Evolutionary conservation across 257 asterid species (phyloP), one percentile per base, ranked within the genome.

Genomic region (Leptodermis oblonga): DNA sequence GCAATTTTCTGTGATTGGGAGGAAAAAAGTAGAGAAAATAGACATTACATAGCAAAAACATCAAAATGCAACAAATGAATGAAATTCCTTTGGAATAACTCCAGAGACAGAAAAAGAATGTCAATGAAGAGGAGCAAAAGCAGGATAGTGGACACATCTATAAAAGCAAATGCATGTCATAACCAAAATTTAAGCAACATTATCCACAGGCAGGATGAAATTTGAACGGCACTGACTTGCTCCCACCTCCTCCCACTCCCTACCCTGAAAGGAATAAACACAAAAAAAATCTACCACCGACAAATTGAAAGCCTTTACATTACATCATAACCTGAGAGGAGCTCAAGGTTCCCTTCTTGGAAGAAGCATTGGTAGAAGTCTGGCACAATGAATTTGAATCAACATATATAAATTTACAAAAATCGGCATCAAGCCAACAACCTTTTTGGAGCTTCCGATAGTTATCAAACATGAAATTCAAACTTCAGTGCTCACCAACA

Each of bases 1-100:
- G 39, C 76, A 75, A 75, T 42, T 51, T 79, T 74, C 97, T 93
- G 92, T 69, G 59, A 74, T 25, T 52, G 33, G 55, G 46, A 25
- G 37, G 54, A 41, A 67, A 67, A 53, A 45, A 61, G 39, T 15
- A 79, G 43, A 43, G 22, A 36, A 45, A 42, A 17, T 53, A 55
- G 30, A 33, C 37, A 49, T 54, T 23, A 62, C 48, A 39, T 7
- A 11, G 30, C 23, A 64, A 77, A 60, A 31, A 34, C 58, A 46
- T 66, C 28, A 43, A 30, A 42, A 30, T 48, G 13, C 30, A 48
- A 46, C 56, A 51, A 13, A 41, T 31, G 23, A 7, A 22, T 25
- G 60, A 36, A 39, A 30, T 22, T 30, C 26, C 13, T 10, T 20
- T 4, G 7, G 8, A 7, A 2, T 4, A 62, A n/a, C 8, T 23